Evolutionary conservation across 2,329 filamentous ascomycete genomes (phyloP), one percentile per base, ranked within the genome.

Genomic region (Incumbomyces delicatus): DNA sequence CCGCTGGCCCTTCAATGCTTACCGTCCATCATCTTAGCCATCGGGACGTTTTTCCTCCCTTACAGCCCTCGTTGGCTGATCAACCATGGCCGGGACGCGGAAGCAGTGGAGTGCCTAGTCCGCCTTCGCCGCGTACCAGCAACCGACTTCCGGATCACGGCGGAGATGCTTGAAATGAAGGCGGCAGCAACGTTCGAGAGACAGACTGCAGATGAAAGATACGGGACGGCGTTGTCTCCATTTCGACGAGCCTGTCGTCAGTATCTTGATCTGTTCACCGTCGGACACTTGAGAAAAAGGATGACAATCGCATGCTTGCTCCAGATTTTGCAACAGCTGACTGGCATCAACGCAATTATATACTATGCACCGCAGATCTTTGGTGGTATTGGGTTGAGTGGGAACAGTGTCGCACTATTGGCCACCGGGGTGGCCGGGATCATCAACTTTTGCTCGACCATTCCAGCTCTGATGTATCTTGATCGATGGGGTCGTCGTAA

Each of bases 131-230:
- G 71, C 5, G 72, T 86, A 0, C 62, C 76, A 0, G 59, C 67
- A 13, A 75, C 83, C 53, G 75, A 87, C 58, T 80, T 85, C 48
- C 72, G 86, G 0, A 76, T 89, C 34, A 75, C 83, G 53, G 71
- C 87, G 1, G 85, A 89, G 57, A 87, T 83, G 58, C 74, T 87
- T 13, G 85, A 89, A 60, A 89, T 90, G 65, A 85, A 85, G 61
- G 83, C 85, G 0, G 82, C 87, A 61, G 81, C 78, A 0, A 63
- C 84, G n/a, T 90, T 89, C 54, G 85, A 89, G 63, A 85, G 87
- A 65, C 76, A 78, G 27, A 78, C 22, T 5, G 8, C 4, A 5
- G 22, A 27, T 27, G 22, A 27, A 27, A 27, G 22, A 27, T 27
- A 27, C 22, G 22, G 22, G 22, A 27, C 22, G 4, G 8, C 8